Percentiles rank a stretch among this genome's conserved stretches.
phyloP scores from a whole-genome alignment of 2,329 filamentous ascomycete species.

The Colletotrichum truncatum region DNA sequence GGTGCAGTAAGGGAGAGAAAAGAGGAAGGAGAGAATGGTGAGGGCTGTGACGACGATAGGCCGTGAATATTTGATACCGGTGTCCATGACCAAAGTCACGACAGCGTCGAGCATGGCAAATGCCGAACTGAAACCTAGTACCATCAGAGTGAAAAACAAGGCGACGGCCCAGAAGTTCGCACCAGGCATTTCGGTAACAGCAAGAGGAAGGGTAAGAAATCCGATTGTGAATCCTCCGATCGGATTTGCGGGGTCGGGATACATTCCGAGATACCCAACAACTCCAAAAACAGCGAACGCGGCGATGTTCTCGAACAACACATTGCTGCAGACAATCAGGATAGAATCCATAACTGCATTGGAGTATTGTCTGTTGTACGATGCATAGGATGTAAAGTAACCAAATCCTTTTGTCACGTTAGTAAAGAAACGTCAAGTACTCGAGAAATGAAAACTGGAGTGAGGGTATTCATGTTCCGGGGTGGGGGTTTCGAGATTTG shows the following conservation, averaged over 20 bases:
- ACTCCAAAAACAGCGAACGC: slow-evolving; percentile 62
- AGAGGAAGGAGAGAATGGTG: slow-evolving; percentile 59
- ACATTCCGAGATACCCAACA: slow-evolving; percentile 54
- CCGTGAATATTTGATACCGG: slow-evolving; percentile 55
- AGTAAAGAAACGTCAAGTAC: too few relatives aligned
- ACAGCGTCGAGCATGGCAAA: slow-evolving; percentile 68
- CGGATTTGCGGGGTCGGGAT: slow-evolving; percentile 45
- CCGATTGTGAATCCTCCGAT: slow-evolving; percentile 66
- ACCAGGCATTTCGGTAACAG: slow-evolving; percentile 64
- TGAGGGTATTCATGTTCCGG: too few relatives aligned
- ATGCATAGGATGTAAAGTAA: slow-evolving; percentile 67
- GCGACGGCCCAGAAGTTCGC: slow-evolving; percentile 67
- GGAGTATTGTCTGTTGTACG: slow-evolving; percentile 65
- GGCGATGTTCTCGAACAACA: slow-evolving; percentile 64
- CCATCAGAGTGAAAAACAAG: slow-evolving; percentile 66
- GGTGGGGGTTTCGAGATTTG: too few relatives aligned
- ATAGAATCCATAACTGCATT: slow-evolving; percentile 69
- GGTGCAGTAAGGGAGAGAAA: slow-evolving; percentile 66
- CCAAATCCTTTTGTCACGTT: too few relatives aligned
- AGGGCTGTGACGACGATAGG: slow-evolving; percentile 59
- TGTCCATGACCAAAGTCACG: slow-evolving; percentile 62
- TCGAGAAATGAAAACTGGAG: too few relatives aligned
- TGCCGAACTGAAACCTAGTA: slow-evolving; percentile 66
- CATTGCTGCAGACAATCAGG: slow-evolving; percentile 63
- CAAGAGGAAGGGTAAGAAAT: slow-evolving; percentile 66